Base-by-base conservation (phyloP, 1,284 basidiomycete species). In the Rhodofomes roseus region DNA sequence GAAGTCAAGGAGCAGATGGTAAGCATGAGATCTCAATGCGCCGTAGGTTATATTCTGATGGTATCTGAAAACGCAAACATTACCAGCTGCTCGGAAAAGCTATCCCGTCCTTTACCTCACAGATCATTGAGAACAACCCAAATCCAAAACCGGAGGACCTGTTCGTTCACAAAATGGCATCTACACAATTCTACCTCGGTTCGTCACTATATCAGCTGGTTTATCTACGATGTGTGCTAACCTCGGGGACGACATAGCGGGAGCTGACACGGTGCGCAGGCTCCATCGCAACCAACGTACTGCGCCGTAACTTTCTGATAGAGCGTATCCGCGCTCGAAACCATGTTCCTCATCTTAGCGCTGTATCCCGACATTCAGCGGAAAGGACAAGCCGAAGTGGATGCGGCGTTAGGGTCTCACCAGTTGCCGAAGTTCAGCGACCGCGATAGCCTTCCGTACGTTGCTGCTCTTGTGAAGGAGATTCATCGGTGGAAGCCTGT, bases 391-490 rank as follows among this genome's bases (percentile, higher is more conserved):
- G 39, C 53, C 44, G 61, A 76, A 39, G 54, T 75, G 25, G 73
- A 75, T 59, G 39, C 56, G 2, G 65, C 74, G 8, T 58, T 73
- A 31, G 79, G 80, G 0, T 59, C 58, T 2, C 74, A 78, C 31
- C 71, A 80, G 29, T 67, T 81, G 44, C 82, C 83, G 1, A 74
- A 76, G 12, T 80, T 78, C 56, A 68, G 65, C 70, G 66, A 65
- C 31, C 69, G 75, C 52, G 50, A 63, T 11, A 51, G 58, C 6
- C 55, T 76, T 37, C 71, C 72, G 1, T 75, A 73, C 52, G 59
- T 75, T 20, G 56, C 68, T 23, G 72, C 72, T 1, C 56, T 71
- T 4, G 62, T 76, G 1, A 65, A 71, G 50, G 76, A 77, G 58
- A 64, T 68, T 6, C 51, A 74, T 39, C 65, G 73, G n/a, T 76